Conservation (phyloP, 805 yeast species). For the Candida peoriensis region DNA sequence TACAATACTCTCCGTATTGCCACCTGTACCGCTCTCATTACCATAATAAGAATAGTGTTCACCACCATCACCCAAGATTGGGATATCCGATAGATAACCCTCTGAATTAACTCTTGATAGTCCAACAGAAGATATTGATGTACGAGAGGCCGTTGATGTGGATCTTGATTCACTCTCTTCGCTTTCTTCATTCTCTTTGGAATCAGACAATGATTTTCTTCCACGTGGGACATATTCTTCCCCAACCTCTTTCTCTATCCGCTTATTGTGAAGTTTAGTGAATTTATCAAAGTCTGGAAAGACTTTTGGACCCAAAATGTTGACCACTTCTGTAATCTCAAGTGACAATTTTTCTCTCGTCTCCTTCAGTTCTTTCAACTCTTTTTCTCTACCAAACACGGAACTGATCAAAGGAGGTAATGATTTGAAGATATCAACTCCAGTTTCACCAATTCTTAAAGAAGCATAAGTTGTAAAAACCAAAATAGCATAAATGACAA, state of each 20-base stretch:
- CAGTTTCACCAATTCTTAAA: slow-evolving; percentile 82
- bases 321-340: slow-evolving; percentile 75
- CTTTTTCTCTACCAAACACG: slow-evolving; percentile 34
- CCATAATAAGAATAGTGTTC: background rate
- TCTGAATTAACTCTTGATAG: slow-evolving; percentile 58
- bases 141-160: slow-evolving; percentile 28
- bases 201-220: slow-evolving; percentile 19
- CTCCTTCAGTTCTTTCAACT: slow-evolving; percentile 47
- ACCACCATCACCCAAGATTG: slow-evolving; percentile 39
- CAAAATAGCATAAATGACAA: slow-evolving; percentile 47
- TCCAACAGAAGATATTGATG: slow-evolving; percentile 41
- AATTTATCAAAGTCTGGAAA: slow-evolving; percentile 75
- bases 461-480: slow-evolving; percentile 85
- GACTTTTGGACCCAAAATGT: slow-evolving; percentile 77
- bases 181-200: background rate
- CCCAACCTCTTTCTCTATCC: slow-evolving; percentile 19
- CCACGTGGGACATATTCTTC: slow-evolving; percentile 27
- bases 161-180: slow-evolving; percentile 12
- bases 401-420: slow-evolving; percentile 62
- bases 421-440: slow-evolving; percentile 79
- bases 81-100: slow-evolving; percentile 58
- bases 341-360: slow-evolving; percentile 56
- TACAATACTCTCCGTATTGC: too few relatives aligned
- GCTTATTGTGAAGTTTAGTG: slow-evolving; percentile 8
- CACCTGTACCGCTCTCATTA: too few relatives aligned